phyloP scores from a whole-genome alignment of 106 monocot species.

The Acorus gramineus region DNA sequence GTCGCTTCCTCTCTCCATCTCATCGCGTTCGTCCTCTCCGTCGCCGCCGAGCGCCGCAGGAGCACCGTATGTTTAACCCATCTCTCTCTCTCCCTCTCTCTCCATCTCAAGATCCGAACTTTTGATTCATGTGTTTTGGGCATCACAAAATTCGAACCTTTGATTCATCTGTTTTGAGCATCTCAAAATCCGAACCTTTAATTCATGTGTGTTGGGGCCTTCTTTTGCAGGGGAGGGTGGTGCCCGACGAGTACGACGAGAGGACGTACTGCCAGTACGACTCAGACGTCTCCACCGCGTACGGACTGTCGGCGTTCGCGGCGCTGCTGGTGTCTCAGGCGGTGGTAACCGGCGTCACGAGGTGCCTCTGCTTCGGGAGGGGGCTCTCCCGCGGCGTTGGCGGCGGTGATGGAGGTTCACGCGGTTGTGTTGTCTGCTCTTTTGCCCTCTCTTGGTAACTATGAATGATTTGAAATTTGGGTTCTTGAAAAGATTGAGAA shows the following conservation, averaged over 20 bases:
- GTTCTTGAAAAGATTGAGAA: no score
- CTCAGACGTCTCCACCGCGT: constrained; percentile 77
- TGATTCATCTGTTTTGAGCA: no score
- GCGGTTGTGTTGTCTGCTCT: constrained; percentile 35
- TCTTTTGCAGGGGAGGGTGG: constrained; percentile 59
- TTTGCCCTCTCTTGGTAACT: constrained; percentile 66
- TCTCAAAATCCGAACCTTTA: not conserved
- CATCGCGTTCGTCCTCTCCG: constrained; percentile 84
- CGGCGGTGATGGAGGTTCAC: constrained; percentile 9
- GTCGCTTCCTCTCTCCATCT: constrained; percentile 46
- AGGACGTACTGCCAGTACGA: constrained; percentile 72
- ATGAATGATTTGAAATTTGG: no score
- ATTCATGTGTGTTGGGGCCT: constrained; percentile 1
- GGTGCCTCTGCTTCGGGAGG: constrained; percentile 63
- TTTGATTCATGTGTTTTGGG: no score
- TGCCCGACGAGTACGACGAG: constrained; percentile 91
- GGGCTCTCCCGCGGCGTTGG: constrained; percentile 5
- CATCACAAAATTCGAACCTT: not conserved
- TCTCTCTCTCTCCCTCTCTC: not conserved
- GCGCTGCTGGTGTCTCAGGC: constrained; percentile 56
- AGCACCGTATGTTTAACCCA: constrained; percentile 38
- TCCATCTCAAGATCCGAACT: not conserved
- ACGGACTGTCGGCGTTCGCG: constrained; percentile 78
- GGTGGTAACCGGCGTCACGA: constrained; percentile 33
- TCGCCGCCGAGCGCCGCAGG: constrained; percentile 82